Conservation (phyloP, 2,329 filamentous ascomycete genomes). For the Berkeleyomyces basicola region DNA sequence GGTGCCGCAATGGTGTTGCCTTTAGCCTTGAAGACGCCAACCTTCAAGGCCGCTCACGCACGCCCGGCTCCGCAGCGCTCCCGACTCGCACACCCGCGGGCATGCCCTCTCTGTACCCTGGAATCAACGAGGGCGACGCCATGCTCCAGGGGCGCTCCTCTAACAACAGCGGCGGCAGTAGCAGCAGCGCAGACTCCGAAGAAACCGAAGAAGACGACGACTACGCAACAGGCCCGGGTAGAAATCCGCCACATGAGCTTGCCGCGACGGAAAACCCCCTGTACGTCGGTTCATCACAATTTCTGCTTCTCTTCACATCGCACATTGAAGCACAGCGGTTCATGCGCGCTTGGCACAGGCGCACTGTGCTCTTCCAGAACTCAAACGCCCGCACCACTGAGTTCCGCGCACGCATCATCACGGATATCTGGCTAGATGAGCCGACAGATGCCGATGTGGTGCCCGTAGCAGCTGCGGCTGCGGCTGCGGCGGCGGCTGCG, state of each 20-base stretch:
- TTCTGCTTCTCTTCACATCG: conserved; percentile 10
- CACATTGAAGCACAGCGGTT: conserved; percentile 24
- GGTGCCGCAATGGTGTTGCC: conserved; percentile 12
- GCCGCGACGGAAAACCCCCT: conserved; percentile 5
- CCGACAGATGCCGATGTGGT: background rate
- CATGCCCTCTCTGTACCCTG: background rate
- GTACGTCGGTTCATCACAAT: conserved; percentile 5
- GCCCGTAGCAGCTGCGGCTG: background rate
- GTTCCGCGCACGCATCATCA: conserved; percentile 9
- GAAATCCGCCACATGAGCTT: background rate
- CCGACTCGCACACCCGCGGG: background rate
- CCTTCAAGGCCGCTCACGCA: background rate
- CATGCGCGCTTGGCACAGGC: conserved; percentile 26
- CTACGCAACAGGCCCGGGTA: background rate
- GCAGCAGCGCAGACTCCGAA: background rate
- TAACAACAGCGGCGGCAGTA: background rate
- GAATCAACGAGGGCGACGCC: conserved; percentile 4
- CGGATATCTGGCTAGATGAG: conserved; percentile 7
- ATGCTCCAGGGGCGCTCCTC: background rate
- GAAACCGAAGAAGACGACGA: background rate
- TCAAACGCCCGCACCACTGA: conserved; percentile 5
- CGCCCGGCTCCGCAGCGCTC: background rate
- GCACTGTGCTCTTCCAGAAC: conserved; percentile 14
- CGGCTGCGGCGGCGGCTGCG: background rate
- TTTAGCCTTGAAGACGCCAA: conserved; percentile 11